Conservation (phyloP, 2,329 filamentous ascomycete species). For the Endothia cerciana region DNA sequence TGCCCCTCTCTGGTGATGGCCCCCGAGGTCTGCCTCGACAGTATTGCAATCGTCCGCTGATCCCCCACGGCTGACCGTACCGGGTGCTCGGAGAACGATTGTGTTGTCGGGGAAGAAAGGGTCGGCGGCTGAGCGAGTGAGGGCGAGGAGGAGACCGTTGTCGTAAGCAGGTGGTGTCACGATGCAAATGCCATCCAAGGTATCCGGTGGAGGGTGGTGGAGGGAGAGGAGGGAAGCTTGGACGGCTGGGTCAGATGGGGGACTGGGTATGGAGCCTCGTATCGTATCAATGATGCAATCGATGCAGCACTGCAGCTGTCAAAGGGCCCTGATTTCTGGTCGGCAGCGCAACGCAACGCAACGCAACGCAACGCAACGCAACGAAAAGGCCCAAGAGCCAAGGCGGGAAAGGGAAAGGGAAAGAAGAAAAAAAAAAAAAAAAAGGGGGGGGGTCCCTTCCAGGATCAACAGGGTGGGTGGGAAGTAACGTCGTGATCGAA, state of each 20-base stretch:
- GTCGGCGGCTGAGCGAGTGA: background rate
- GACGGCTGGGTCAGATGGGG: background rate
- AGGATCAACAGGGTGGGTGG: background rate
- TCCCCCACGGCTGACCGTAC: background rate
- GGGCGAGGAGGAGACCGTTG: background rate
- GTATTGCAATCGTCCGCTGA: background rate
- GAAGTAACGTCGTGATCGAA: too few species aligned
- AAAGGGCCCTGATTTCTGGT: background rate
- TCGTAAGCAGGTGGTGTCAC: too few species aligned
- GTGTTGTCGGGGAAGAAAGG: background rate
- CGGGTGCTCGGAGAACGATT: background rate
- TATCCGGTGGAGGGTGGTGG: background rate
- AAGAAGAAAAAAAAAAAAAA: background rate
- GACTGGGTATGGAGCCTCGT: slow-evolving; percentile 1
- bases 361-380: background rate
- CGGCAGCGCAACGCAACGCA: background rate
- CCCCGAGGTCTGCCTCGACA: background rate
- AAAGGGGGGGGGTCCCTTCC: too few species aligned
- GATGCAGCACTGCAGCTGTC: background rate
- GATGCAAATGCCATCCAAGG: background rate
- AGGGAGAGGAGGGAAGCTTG: background rate
- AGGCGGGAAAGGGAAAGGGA: background rate
- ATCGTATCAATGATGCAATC: slow-evolving; percentile 1
- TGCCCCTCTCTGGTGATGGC: slow-evolving; percentile 3
- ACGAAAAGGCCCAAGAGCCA: background rate